Base-by-base conservation (phyloP, 768 basidiomycete species). In the Cystofilobasidium ferigula region DNA sequence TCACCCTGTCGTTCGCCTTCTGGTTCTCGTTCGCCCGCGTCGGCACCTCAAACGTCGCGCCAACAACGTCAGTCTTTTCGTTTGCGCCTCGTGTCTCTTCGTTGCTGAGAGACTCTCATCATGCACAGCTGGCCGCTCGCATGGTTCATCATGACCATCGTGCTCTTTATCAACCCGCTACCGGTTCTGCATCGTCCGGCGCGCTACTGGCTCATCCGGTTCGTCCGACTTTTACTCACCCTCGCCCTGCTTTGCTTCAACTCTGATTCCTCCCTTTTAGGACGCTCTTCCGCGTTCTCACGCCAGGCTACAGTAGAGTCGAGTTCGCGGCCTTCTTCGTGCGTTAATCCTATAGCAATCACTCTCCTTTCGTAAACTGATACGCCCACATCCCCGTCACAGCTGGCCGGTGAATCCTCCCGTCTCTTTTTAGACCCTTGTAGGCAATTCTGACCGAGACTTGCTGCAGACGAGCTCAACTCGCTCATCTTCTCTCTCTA, bases 141-240 rank as follows among this genome's bases (percentile, higher is more conserved):
- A 2, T 99, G 92, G 90, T 79, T 97, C 8, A 81, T 80, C 0
- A 80, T 89, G 62, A 75, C 81, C 3, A 71, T 79, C 8, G 68
- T 82, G 16, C 71, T 88, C 48, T 75, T 92, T 71, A 74, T 91
- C 62, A 83, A 92, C 74, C 95, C 95, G 1, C 72, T 92, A 1
- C 86, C 85, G 0, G 70, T 89, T 14, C 75, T 84, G 45, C 82
- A 80, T 73, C 81, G 81, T 32, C 71, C 82, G 48, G 84, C 86
- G 0, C 80, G 94, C 47, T 89, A 82, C 77, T 99, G 95, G 95
- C 74, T 90, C 43, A 71, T 92, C 32, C 82, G 79, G 71, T 84
- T 80, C 47, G 3, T 20, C 47, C 13, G 10, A n/a, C 47, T 48
- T 48, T 10, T 8, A 10, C 47, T 10, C 34, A 34, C 34, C 61